Percentiles rank a stretch among this genome's conserved stretches.
Evolutionary conservation across 257 asterid species (phyloP).

Genomic region (Primulina tabacum): DNA sequence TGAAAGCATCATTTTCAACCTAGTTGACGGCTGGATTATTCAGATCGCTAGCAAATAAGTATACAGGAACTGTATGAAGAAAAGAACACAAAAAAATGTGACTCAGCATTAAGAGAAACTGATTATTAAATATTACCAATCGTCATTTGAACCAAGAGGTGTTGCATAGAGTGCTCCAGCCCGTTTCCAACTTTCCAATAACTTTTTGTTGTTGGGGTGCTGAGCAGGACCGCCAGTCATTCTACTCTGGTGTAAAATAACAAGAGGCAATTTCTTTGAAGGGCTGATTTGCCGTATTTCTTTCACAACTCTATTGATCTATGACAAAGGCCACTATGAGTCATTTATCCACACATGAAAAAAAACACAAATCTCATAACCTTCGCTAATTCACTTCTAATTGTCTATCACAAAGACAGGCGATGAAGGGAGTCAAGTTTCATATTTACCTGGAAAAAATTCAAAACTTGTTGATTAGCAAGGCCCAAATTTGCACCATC

Average conservation of each 20-base stretch:
- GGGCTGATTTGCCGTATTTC: slow-evolving; percentile 54
- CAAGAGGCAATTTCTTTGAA: slow-evolving; percentile 77
- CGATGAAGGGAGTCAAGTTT: slow-evolving; percentile 6
- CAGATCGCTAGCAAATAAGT: too few species aligned
- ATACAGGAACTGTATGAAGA: neutral
- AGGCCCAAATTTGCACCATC: slow-evolving; percentile 87
- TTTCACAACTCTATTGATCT: slow-evolving; percentile 64
- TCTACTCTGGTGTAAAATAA: slow-evolving; percentile 74
- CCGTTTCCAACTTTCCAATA: slow-evolving; percentile 70
- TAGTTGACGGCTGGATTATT: too few species aligned
- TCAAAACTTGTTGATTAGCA: slow-evolving; percentile 43
- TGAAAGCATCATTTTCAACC: too few species aligned
- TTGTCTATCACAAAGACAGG: slow-evolving; percentile 1
- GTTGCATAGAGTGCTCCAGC: slow-evolving; percentile 86
- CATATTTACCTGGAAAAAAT: slow-evolving; percentile 54
- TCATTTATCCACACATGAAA: slow-evolving; percentile 5
- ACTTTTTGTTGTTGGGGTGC: slow-evolving; percentile 62
- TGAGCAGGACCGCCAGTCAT: slow-evolving; percentile 78
- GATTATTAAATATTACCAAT: slow-evolving; percentile 46
- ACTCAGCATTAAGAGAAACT: neutral
- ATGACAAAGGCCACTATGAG: slow-evolving; percentile 16
- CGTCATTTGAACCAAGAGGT: slow-evolving; percentile 91
- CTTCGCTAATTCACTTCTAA: neutral
- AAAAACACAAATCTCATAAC: slow-evolving; percentile 6
- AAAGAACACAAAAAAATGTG: neutral